Conservation (phyloP, 31 red algal genomes). For the Porphyra umbilicalis region DNA sequence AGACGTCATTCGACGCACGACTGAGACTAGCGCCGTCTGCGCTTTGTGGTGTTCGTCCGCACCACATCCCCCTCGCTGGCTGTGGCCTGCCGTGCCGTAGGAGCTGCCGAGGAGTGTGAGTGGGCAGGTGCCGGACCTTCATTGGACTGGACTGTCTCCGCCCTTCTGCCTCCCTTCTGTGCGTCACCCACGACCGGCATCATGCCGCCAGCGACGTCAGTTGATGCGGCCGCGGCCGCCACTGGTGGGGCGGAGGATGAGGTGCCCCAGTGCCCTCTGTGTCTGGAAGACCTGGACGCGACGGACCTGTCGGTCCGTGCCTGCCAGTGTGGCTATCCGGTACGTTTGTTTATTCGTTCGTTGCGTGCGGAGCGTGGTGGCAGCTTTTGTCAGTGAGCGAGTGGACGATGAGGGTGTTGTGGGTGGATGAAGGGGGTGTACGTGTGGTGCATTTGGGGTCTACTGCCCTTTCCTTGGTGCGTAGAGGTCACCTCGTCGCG, state of each 20-base stretch:
- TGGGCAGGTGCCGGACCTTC: too few relatives aligned
- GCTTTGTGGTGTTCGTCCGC: neutral
- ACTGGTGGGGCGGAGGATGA: conserved; percentile 31
- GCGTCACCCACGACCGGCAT: neutral
- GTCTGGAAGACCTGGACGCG: conserved; percentile 91
- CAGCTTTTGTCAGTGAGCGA: too few relatives aligned
- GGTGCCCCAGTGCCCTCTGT: conserved; percentile 80
- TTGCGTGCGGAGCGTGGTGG: neutral
- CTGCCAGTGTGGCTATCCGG: conserved; percentile 90
- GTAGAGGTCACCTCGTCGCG: too few relatives aligned
- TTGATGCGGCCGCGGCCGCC: neutral
- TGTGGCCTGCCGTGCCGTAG: too few relatives aligned
- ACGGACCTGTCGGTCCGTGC: conserved; percentile 83
- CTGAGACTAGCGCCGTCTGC: neutral
- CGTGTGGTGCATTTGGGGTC: too few relatives aligned
- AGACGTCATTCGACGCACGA: neutral
- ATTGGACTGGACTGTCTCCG: too few relatives aligned
- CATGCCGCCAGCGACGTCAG: neutral
- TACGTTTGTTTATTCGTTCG: neutral
- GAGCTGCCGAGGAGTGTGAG: too few relatives aligned
- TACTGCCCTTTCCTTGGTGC: too few relatives aligned
- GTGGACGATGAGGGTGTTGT: too few relatives aligned
- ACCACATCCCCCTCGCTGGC: neutral
- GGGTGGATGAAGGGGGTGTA: too few relatives aligned
- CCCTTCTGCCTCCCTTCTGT: too few relatives aligned